phyloP scores from a whole-genome alignment of 2,329 filamentous ascomycete genomes.

The Colletotrichum gigasporum region DNA sequence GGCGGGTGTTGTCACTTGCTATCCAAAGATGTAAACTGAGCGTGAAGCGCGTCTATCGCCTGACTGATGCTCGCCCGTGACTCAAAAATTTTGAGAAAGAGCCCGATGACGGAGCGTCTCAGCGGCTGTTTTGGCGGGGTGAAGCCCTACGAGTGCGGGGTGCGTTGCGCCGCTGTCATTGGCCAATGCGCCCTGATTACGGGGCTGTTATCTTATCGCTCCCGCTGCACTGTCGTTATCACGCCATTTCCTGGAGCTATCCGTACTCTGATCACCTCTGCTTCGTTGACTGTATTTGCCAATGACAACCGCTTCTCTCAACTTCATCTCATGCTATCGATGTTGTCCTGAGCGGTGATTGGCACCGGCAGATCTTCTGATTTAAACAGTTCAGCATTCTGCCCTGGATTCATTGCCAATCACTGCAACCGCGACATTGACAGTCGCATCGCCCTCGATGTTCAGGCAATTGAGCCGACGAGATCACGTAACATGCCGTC shows the following conservation, averaged over 20 bases:
- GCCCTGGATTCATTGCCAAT: too few species aligned
- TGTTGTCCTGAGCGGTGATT: background rate
- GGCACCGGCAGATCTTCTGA: background rate
- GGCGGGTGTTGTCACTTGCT: background rate
- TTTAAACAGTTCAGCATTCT: too few species aligned
- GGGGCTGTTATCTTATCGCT: conserved; percentile 6
- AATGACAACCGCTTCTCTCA: conserved; percentile 8
- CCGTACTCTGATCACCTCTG: too few species aligned
- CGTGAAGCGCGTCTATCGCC: background rate
- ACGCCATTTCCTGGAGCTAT: background rate
- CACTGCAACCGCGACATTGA: too few species aligned
- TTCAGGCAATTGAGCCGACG: too few species aligned
- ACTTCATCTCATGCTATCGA: conserved; percentile 8
- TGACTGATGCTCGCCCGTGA: conserved; percentile 9
- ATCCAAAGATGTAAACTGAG: background rate
- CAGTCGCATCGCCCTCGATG: too few species aligned
- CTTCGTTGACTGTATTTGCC: conserved; percentile 5
- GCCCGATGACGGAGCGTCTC: conserved; percentile 20
- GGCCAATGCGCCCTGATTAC: conserved; percentile 7
- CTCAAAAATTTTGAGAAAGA: conserved; percentile 25
- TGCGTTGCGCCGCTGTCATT: background rate
- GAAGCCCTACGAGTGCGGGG: conserved; percentile 25
- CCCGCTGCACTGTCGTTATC: background rate
- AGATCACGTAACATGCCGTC: too few species aligned
- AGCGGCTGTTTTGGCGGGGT: conserved; percentile 10